Conservation (phyloP, 2,329 filamentous ascomycete genomes). For the Aspergillus uvarum region DNA sequence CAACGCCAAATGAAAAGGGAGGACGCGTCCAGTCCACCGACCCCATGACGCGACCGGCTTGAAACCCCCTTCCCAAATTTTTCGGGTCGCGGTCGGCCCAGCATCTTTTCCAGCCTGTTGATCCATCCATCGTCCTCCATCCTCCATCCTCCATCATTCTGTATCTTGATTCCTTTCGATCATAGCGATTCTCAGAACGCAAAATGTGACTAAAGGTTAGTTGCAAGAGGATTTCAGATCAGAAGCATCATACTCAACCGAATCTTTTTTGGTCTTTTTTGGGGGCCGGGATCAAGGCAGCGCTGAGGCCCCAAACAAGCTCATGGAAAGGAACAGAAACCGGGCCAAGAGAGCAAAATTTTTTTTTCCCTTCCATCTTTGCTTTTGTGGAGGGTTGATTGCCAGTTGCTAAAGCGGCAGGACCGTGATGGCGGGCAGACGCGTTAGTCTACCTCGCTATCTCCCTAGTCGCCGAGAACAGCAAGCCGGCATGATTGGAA, state of each 20-base stretch:
- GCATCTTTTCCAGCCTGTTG: not conserved
- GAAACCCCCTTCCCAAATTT: not conserved
- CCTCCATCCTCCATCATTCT: too few relatives aligned
- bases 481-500: slow-evolving; percentile 30
- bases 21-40: not conserved
- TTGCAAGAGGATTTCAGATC: too few relatives aligned
- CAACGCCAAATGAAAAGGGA: slow-evolving; percentile 6
- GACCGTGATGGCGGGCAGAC: slow-evolving; percentile 23
- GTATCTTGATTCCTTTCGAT: too few relatives aligned
- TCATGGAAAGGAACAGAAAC: not conserved
- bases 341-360: not conserved
- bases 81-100: not conserved
- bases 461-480: slow-evolving; percentile 19
- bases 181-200: too few relatives aligned
- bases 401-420: slow-evolving; percentile 36
- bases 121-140: not conserved
- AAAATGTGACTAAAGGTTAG: too few relatives aligned
- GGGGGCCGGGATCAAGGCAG: not conserved
- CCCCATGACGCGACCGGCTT: slow-evolving; percentile 8
- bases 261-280: too few relatives aligned
- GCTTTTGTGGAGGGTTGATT: slow-evolving; percentile 14
- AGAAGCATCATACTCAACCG: too few relatives aligned
- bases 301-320: not conserved
- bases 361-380: not conserved
- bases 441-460: slow-evolving; percentile 18